Conservation (phyloP, 1,139 yeast genomes). For the Diutina rugosa region DNA sequence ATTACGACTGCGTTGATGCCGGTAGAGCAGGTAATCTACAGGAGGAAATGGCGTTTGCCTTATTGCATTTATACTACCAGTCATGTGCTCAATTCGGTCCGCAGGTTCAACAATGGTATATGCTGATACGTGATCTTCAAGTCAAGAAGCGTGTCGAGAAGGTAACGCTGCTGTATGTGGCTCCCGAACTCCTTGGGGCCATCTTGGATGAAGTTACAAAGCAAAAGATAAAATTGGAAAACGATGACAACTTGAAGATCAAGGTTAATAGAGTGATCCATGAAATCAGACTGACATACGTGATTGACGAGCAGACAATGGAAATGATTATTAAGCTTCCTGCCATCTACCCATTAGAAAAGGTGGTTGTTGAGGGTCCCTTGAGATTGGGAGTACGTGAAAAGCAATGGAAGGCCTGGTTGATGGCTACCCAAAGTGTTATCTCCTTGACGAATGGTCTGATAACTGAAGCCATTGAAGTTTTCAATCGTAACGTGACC, state of each 20-base stretch:
- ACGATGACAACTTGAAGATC: conserved; percentile 47
- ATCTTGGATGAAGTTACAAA: conserved; percentile 39
- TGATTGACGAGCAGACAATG: conserved; percentile 80
- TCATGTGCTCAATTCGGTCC: conserved; percentile 54
- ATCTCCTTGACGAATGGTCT: conserved; percentile 68
- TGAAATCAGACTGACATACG: conserved; percentile 63
- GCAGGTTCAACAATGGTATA: conserved; percentile 59
- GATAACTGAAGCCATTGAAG: conserved; percentile 67
- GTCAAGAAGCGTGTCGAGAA: conserved; percentile 44
- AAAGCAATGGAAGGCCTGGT: conserved; percentile 92
- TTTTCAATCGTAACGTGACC: conserved; percentile 68
- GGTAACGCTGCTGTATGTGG: conserved; percentile 47
- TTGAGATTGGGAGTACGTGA: conserved; percentile 83
- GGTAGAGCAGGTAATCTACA: conserved; percentile 4
- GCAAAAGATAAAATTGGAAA: conserved; percentile 6
- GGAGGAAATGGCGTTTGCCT: conserved; percentile 20
- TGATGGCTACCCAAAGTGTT: conserved; percentile 77
- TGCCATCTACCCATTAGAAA: conserved; percentile 57
- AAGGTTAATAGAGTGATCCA: conserved; percentile 49
- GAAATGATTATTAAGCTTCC: conserved; percentile 73
- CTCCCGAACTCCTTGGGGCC: conserved; percentile 48
- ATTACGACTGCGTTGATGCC: conserved; percentile 5
- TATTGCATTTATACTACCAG: conserved; percentile 44
- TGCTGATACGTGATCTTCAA: conserved; percentile 45
- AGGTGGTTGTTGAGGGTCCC: conserved; percentile 64